Evolutionary conservation across 331 rosid species (phyloP).

Genomic region (Ulmus americana): DNA sequence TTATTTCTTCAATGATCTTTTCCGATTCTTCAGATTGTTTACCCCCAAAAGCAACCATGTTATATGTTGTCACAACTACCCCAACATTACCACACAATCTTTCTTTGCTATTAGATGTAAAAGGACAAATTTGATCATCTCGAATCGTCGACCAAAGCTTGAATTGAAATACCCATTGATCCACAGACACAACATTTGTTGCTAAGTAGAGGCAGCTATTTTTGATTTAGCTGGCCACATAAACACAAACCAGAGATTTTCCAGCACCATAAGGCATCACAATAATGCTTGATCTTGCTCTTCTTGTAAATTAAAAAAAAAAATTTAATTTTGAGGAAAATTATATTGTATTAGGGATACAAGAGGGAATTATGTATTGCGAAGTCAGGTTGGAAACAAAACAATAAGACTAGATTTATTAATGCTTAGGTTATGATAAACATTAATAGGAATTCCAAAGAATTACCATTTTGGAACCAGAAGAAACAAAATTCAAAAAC

Average conservation of each 20-base stretch:
- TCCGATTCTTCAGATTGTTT: conserved; percentile 96
- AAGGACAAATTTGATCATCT: conserved; percentile 90
- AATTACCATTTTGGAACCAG: background rate
- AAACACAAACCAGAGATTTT: conserved; percentile 94
- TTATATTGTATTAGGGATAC: conserved; percentile 2
- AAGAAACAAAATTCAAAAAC: too few species aligned
- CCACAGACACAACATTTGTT: conserved; percentile 96
- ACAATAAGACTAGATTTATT: background rate
- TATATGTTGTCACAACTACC: conserved; percentile 93
- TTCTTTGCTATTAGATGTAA: conserved; percentile 96
- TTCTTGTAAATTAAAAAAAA: conserved; percentile 42
- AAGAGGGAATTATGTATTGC: background rate
- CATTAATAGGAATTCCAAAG: background rate
- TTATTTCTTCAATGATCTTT: conserved; percentile 91
- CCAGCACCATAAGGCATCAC: conserved; percentile 78
- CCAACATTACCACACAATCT: conserved; percentile 93
- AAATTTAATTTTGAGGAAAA: too few species aligned
- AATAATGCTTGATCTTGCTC: conserved; percentile 98
- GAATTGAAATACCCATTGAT: conserved; percentile 98
- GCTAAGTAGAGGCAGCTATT: conserved; percentile 97
- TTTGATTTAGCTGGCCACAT: conserved; percentile 85
- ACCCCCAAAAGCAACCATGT: conserved; percentile 97
- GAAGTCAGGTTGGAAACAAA: background rate
- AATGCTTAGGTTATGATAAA: background rate
- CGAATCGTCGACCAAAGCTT: conserved; percentile 93